phyloP scores from a whole-genome alignment of 306 rosid genomes.

The Echinosophora koreensis region DNA sequence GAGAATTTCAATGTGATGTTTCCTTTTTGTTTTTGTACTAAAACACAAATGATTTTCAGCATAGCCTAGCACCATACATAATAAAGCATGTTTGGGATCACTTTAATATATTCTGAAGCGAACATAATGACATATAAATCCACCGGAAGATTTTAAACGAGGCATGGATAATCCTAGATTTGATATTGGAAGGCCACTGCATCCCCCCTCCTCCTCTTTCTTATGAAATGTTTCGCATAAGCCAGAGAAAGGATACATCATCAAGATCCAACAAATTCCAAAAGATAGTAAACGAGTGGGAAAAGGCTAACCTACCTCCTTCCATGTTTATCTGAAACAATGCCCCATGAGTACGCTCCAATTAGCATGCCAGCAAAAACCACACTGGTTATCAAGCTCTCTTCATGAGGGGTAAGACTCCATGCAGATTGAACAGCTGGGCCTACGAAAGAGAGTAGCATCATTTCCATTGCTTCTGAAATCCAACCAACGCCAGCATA shows the following conservation, averaged over 20 bases:
- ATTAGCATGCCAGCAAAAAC: constrained; percentile 92
- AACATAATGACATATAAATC: not conserved
- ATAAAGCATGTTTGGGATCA: constrained; percentile 1
- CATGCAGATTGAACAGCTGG: constrained; percentile 92
- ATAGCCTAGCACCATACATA: constrained; percentile 4
- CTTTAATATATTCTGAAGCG: not conserved
- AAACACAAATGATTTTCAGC: not conserved
- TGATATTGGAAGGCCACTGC: not conserved
- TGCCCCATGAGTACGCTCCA: constrained; percentile 94
- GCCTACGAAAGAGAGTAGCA: constrained; percentile 93
- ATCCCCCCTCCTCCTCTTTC: not conserved
- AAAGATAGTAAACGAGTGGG: not conserved
- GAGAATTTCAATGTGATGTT: not conserved
- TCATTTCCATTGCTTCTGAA: constrained; percentile 99
- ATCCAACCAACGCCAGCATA: constrained; percentile 97
- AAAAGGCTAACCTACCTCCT: constrained; percentile 62
- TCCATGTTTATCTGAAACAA: constrained; percentile 87
- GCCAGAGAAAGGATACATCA: not conserved
- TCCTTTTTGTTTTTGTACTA: not conserved
- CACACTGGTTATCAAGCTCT: constrained; percentile 76
- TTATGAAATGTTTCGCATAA: not conserved
- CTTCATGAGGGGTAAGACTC: constrained; percentile 81
- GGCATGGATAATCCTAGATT: constrained; percentile 31
- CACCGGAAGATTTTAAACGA: constrained; percentile 11
- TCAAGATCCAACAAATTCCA: constrained; percentile 3